Percentiles rank a stretch among this genome's conserved stretches.
These are phyloP conservation scores for Fusarium penzigii DNA, from an alignment of 2,329 filamentous ascomycete genomes.

Conservation along the genomic window DNA sequence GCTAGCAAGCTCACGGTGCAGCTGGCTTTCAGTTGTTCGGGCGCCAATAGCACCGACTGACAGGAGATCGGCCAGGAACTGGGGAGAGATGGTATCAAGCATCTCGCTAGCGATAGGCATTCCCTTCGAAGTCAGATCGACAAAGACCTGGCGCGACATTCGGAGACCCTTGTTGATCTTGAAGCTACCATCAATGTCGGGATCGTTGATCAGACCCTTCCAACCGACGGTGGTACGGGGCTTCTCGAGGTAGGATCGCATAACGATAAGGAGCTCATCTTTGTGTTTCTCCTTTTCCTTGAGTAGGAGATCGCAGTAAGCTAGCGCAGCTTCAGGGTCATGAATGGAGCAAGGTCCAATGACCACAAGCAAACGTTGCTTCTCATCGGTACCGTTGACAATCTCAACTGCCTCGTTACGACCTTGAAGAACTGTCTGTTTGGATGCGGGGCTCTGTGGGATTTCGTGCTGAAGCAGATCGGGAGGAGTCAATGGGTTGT, in stretches of 20 bases:
- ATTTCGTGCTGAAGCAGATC: slow-evolving; percentile 96
- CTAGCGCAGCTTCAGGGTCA: slow-evolving; percentile 84
- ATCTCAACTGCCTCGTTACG: slow-evolving; percentile 68
- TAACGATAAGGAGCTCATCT: slow-evolving; percentile 89
- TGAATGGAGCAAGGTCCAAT: slow-evolving; percentile 97
- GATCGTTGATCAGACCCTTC: slow-evolving; percentile 99
- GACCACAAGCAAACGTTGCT: slow-evolving; percentile 67
- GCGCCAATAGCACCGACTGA: slow-evolving; percentile 92
- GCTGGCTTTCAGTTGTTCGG: slow-evolving; percentile 93
- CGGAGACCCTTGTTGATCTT: slow-evolving; percentile 97
- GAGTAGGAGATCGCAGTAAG: slow-evolving; percentile 86
- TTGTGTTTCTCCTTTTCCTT: slow-evolving; percentile 84
- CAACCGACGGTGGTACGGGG: slow-evolving; percentile 96
- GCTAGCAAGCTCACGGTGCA: slow-evolving; percentile 91
- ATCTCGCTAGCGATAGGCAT: slow-evolving; percentile 98
- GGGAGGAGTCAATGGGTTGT: slow-evolving; percentile 90
- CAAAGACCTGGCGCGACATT: slow-evolving; percentile 84
- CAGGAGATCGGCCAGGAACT: slow-evolving; percentile 91
- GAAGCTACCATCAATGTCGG: slow-evolving; percentile 97
- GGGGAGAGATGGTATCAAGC: slow-evolving; percentile 96
- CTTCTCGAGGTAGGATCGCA: slow-evolving; percentile 99
- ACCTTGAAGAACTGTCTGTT: slow-evolving; percentile 60
- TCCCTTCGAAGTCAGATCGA: slow-evolving; percentile 85
- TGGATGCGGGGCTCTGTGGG: slow-evolving; percentile 56
- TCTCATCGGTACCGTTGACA: slow-evolving; percentile 66